Evolutionary conservation across 768 basidiomycete genomes (phyloP).

Genomic region (Boletus barrowsii): DNA sequence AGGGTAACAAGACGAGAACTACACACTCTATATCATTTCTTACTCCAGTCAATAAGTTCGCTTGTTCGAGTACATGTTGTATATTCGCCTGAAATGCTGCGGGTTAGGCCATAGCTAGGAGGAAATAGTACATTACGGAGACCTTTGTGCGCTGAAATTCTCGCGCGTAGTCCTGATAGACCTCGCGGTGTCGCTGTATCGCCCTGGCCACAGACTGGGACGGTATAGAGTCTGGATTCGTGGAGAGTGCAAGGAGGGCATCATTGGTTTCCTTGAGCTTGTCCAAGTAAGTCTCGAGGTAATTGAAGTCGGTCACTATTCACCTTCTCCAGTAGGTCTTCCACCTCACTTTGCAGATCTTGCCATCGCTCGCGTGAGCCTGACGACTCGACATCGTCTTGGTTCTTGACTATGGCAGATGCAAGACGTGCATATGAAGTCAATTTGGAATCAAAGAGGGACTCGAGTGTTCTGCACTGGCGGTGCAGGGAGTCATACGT

Average conservation of each 20-base stretch:
- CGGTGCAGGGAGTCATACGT: slow-evolving; percentile 87
- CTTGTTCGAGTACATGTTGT: slow-evolving; percentile 78
- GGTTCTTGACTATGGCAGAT: slow-evolving; percentile 53
- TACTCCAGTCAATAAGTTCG: slow-evolving; percentile 84
- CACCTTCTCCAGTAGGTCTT: slow-evolving; percentile 85
- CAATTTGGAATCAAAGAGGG: slow-evolving; percentile 86
- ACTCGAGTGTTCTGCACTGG: slow-evolving; percentile 91
- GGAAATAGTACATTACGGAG: background rate
- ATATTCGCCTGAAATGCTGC: slow-evolving; percentile 62
- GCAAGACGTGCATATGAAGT: slow-evolving; percentile 88
- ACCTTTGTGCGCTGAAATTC: slow-evolving; percentile 90
- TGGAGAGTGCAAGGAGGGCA: slow-evolving; percentile 65
- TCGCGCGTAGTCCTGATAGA: slow-evolving; percentile 81
- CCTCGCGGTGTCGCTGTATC: slow-evolving; percentile 86
- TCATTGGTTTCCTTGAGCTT: slow-evolving; percentile 88
- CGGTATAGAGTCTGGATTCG: slow-evolving; percentile 58
- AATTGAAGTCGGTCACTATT: slow-evolving; percentile 15
- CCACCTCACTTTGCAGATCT: slow-evolving; percentile 83
- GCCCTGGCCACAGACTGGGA: slow-evolving; percentile 85
- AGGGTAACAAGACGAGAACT: background rate
- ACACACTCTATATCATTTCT: slow-evolving; percentile 93
- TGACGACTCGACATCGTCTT: slow-evolving; percentile 62
- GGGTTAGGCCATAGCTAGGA: background rate
- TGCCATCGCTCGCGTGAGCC: slow-evolving; percentile 72
- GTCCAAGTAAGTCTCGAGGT: slow-evolving; percentile 7